Base-by-base conservation (phyloP, 306 rosid genomes). In the Albizia julibrissin region DNA sequence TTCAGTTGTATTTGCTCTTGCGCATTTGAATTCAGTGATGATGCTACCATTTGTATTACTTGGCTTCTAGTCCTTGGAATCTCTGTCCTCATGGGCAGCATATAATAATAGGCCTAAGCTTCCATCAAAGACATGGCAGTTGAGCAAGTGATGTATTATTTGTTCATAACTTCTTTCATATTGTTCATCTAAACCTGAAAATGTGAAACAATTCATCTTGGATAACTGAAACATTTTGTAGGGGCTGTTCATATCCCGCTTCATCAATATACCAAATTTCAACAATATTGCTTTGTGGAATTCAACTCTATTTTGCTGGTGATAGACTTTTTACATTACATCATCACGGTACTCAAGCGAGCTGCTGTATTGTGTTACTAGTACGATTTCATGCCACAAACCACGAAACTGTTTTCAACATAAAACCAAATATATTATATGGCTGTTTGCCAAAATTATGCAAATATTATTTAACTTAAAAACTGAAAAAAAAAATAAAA, bases 41-140 rank as follows among this genome's bases (percentile, higher is more conserved):
- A 93, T 95, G 96, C 88, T 95, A 42, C 99, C 99, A 3, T 96
- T 95, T 83, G 84, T 95, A 66, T 91, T 95, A 76, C 97, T 95
- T 95, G 98, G 99, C 98, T n/a, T n/a, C n/a, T n/a, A 95, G 99
- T 89, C 97, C 93, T 82, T 96, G 98, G 98, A 95, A 95, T 91
- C 80, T 95, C 92, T 44, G 98, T 95, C 74, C 93, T 95, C 79
- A 82, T 95, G 74, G 74, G 97, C 47, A 93, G 92, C 97, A 95
- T 83, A 80, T 93, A 91, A 86, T 29, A 29, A 29, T 29, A 29
- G 31, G 31, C 31, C 31, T 29, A 29, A 2, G 31, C 74, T 74
- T 73, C 77, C 62, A 49, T 11, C 11, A 24, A 34, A 79, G 33
- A 70, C 76, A 29, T 29, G 2, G 78, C 80, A 79, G 76, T 81